Base-by-base conservation (phyloP, 345 rosid genomes). In the Sonneratia caseolaris region DNA sequence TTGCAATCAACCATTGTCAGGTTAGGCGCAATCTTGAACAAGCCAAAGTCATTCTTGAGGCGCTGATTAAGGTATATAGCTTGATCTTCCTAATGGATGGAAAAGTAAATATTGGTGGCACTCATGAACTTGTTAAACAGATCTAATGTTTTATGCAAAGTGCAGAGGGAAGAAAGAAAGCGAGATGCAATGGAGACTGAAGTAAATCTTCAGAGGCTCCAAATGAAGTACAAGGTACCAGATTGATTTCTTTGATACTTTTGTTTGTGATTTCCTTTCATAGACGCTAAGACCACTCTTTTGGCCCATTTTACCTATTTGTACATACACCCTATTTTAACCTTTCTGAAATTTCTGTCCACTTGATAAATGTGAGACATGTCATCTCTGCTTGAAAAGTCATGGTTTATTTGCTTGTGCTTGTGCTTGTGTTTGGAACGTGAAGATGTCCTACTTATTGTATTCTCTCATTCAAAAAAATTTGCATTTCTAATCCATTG, bases 21-120 rank as follows among this genome's bases (percentile, higher is more conserved):
- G 96, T 95, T 77, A 85, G 99, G 78, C 97, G 97, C 83, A 95
- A 92, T 79, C 91, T 95, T 64, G 98, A 88, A 70, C 99, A 95
- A 80, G 97, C 99, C 61, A 89, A 95, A 83, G 84, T 86, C 73
- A 86, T 95, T 68, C 86, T 95, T 51, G 97, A 88, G 79, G 88
- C 96, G 37, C 84, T 95, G 77, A 91, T 92, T 76, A 95, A 89
- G 99, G 99, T 88, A 79, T 75, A 68, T 5, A 40, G 62, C 42
- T 3, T 72, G 71, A 75, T 79, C 74, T 73, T 12, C 4, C 16
- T 27, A 27, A 49, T 49, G 59, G 22, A 4, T 76, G 75, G 24
- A 22, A 42, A 40, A 71, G 1, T 68, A 12, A 68, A 51, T 15
- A 64, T 35, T 21, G 11, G 22, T 73, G 38, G n/a, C 27, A 62